Percentiles rank a stretch among this genome's conserved stretches.
phyloP scores from a whole-genome alignment of 2,329 filamentous ascomycete species.

The Pseudocercospora cruenta region DNA sequence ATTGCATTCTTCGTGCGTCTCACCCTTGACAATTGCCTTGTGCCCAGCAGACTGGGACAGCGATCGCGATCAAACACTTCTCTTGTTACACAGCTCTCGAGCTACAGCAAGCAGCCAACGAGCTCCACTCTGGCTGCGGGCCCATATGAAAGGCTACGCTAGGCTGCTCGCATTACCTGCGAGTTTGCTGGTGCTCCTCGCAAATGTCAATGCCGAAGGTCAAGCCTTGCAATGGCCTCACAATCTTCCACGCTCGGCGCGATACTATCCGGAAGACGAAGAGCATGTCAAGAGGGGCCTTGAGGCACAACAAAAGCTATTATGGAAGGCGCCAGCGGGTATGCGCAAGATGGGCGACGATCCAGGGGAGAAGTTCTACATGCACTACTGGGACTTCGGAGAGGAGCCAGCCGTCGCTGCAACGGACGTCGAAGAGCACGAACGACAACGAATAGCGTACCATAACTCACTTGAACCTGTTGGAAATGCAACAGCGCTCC shows the following conservation, averaged over 20 bases:
- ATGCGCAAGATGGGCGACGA: slow-evolving; percentile 74
- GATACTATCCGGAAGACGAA: slow-evolving; percentile 55
- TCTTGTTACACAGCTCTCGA: not conserved
- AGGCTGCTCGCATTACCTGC: slow-evolving; percentile 33
- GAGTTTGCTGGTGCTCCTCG: slow-evolving; percentile 30
- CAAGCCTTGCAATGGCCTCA: slow-evolving; percentile 49
- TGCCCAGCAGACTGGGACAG: not conserved
- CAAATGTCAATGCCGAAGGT: slow-evolving; percentile 4
- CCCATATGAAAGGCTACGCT: slow-evolving; percentile 29
- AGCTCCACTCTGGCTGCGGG: not conserved
- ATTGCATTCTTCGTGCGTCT: not conserved
- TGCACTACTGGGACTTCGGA: slow-evolving; percentile 64
- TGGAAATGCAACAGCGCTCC: slow-evolving; percentile 37
- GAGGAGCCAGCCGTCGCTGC: slow-evolving; percentile 18
- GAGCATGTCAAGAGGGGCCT: slow-evolving; percentile 46
- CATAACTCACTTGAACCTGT: slow-evolving; percentile 9
- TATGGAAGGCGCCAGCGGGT: slow-evolving; percentile 57
- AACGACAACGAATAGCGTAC: slow-evolving; percentile 8
- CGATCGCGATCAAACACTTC: not conserved
- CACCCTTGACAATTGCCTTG: not conserved
- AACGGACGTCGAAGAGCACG: not conserved
- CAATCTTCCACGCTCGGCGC: slow-evolving; percentile 50
- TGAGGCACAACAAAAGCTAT: slow-evolving; percentile 45
- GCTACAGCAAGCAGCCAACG: slow-evolving; percentile 5
- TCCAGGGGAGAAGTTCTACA: slow-evolving; percentile 72